Conservation (phyloP, 2,329 filamentous ascomycete genomes). For the Delphinella strobiligena region DNA sequence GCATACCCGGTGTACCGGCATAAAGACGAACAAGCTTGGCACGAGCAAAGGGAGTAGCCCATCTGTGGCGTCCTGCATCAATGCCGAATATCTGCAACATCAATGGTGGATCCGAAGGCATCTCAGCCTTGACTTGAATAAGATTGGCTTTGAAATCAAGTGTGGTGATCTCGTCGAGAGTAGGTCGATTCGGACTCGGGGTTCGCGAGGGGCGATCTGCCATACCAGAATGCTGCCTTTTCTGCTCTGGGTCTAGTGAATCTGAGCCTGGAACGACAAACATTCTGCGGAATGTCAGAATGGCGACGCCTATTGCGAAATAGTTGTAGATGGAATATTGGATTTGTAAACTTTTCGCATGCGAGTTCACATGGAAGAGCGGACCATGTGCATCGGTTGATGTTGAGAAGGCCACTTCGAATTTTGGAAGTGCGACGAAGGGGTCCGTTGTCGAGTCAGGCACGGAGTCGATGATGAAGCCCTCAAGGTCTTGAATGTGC, state of each 20-base stretch:
- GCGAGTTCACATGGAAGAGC: slow-evolving; percentile 74
- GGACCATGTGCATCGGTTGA: slow-evolving; percentile 77
- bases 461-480: slow-evolving; percentile 76
- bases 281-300: slow-evolving; percentile 23
- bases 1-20: slow-evolving; percentile 74
- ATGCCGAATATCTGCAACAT: slow-evolving; percentile 82
- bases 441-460: slow-evolving; percentile 77
- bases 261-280: background rate
- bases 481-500: slow-evolving; percentile 74
- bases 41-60: slow-evolving; percentile 70
- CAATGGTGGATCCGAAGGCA: slow-evolving; percentile 80
- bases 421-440: slow-evolving; percentile 73
- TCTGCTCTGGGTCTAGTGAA: background rate
- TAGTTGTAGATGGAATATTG: slow-evolving; percentile 92
- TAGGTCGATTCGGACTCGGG: background rate
- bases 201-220: no score
- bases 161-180: slow-evolving; percentile 54
- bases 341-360: slow-evolving; percentile 64
- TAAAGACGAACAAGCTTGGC: slow-evolving; percentile 74
- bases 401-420: slow-evolving; percentile 78
- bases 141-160: slow-evolving; percentile 72
- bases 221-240: slow-evolving; percentile 8
- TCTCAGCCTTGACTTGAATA: slow-evolving; percentile 74
- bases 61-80: slow-evolving; percentile 74
- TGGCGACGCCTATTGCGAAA: slow-evolving; percentile 76